Conservation (phyloP, 371 early-diverging fungal genomes). For the Syncephalastrum racemosum region DNA sequence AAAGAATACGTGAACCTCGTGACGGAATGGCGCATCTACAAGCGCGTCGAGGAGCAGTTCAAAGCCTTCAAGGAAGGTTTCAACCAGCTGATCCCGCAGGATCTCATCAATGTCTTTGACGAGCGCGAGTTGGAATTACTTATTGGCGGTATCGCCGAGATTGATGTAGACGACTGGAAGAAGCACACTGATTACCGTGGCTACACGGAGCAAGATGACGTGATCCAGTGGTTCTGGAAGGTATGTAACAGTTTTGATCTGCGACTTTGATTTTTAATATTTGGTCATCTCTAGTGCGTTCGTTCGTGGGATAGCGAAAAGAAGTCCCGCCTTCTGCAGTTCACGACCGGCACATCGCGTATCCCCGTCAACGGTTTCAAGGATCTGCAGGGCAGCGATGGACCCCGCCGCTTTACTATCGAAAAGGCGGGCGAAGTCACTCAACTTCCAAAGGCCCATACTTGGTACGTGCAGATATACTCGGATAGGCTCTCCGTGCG, state of each 20-base stretch:
- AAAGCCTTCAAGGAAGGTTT: constrained; percentile 94
- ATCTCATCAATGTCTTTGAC: constrained; percentile 94
- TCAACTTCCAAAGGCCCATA: constrained; percentile 91
- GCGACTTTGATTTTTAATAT: too few species aligned
- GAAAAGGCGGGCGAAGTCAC: constrained; percentile 90
- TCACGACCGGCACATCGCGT: constrained; percentile 97
- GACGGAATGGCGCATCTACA: constrained; percentile 81
- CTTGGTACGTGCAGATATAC: too few species aligned
- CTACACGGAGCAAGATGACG: constrained; percentile 94
- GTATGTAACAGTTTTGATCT: too few species aligned
- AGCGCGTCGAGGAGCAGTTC: constrained; percentile 93
- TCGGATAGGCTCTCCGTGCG: constrained; percentile 4
- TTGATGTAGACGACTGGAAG: constrained; percentile 99
- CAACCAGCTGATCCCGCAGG: constrained; percentile 93
- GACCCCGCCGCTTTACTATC: constrained; percentile 94
- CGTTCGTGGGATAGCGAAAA: constrained; percentile 89
- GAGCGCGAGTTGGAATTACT: constrained; percentile 97
- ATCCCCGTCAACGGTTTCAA: constrained; percentile 99
- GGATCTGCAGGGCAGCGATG: constrained; percentile 96
- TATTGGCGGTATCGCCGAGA: constrained; percentile 98
- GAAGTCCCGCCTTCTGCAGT: constrained; percentile 94
- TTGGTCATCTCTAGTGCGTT: constrained; percentile 75
- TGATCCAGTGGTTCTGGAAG: constrained; percentile 99
- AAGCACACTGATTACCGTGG: constrained; percentile 98
- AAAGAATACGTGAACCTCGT: constrained; percentile 90